Evolutionary conservation across 2,329 filamentous ascomycete species (phyloP).

Genomic region (Sarocladium oryzae): DNA sequence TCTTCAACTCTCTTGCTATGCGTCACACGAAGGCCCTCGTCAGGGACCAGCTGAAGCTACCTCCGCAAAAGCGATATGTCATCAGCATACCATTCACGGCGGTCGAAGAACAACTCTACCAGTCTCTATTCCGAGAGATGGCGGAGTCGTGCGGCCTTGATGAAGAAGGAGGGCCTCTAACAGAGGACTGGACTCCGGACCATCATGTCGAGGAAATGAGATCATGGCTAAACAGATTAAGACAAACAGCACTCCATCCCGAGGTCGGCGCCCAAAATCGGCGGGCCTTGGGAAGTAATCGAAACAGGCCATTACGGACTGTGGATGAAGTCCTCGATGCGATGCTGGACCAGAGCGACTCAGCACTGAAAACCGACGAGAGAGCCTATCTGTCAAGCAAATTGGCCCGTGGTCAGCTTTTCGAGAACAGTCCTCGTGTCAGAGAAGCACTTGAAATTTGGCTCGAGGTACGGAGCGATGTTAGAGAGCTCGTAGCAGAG

Average conservation of each 20-base stretch:
- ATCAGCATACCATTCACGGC: conserved; percentile 87
- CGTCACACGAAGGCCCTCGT: conserved; percentile 82
- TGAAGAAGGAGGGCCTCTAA: conserved; percentile 53
- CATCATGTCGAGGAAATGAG: conserved; percentile 68
- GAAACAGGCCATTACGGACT: conserved; percentile 64
- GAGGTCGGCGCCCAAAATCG: conserved; percentile 67
- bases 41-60: conserved; percentile 70
- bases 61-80: conserved; percentile 76
- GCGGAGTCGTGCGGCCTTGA: conserved; percentile 62
- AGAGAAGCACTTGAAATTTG: conserved; percentile 66
- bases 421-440: conserved; percentile 66
- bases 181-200: conserved; percentile 58
- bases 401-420: conserved; percentile 67
- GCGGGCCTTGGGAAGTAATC: conserved; percentile 54
- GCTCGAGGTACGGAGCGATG: conserved; percentile 47
- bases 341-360: conserved; percentile 85
- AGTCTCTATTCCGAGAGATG: conserved; percentile 69
- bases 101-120: conserved; percentile 87
- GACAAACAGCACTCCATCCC: conserved; percentile 81
- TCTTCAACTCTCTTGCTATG: conserved; percentile 69
- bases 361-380: conserved; percentile 59
- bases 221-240: conserved; percentile 66
- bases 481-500: conserved; percentile 49
- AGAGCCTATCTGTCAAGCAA: conserved; percentile 57
- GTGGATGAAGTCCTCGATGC: conserved; percentile 80